Base-by-base conservation (phyloP, 305 asterid genomes). In the Solanum hybrid region DNA sequence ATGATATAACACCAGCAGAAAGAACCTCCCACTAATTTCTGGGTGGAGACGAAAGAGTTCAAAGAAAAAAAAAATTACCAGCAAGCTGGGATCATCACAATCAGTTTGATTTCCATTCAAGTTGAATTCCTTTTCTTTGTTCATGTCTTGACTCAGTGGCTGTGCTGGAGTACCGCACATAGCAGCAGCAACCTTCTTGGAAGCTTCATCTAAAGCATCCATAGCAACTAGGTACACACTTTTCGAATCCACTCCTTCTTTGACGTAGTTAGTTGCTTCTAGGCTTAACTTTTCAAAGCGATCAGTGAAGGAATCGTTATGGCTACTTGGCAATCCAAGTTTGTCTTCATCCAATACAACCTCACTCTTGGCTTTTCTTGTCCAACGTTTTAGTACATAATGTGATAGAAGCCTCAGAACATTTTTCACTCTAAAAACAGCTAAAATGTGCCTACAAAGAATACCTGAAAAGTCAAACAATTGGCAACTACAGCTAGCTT, bases 401-500 rank as follows among this genome's bases (percentile, higher is more conserved):
- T 92, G 96, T 89, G 96, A 91, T 34, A 96, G 96, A 81, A 95
- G 95, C 3, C 94, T 95, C 42, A 95, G 96, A 81, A 95, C 96
- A 90, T 95, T 95, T 31, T 95, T 93, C 75, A 94, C 98, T 89
- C 96, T 91, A 90, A 95, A 94, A 80, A 94, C 96, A 26, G 96
- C 96, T 93, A 95, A 88, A 11, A 95, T 92, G 22, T 95, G 96
- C 90, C 96, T 92, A 90, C 98, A 95, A 39, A 92, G 95, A 91
- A 95, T 94, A 24, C 96, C 95, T 31, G 96, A 94, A 91, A 92
- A 95, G 86, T 94, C 96, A 89, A 95, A 95, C 94, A 94, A 93
- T 89, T 91, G 93, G 92, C 96, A 95, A 90, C 96, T 95, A 78
- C 98, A 95, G 42, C 91, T 87, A 75, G 94, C 96, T 90, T 92